Percentiles rank a stretch among this genome's conserved stretches.
These are phyloP conservation scores for Boeremia exigua DNA, from an alignment of 2,329 filamentous ascomycete species.

Conservation along the genomic window DNA sequence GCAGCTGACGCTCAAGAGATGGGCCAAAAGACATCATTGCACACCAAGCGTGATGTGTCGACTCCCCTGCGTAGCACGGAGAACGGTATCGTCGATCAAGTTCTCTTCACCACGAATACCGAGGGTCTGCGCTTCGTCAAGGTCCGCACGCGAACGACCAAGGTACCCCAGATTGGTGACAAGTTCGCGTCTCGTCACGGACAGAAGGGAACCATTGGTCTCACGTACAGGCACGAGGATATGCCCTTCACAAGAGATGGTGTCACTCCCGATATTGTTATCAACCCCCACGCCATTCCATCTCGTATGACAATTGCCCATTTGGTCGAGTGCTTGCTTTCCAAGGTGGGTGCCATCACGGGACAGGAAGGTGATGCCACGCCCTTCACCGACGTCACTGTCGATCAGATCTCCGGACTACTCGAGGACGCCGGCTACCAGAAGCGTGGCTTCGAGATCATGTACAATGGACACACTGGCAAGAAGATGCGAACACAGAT, in stretches of 20 bases:
- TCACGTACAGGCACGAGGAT: slow-evolving; percentile 96
- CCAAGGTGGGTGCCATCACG: slow-evolving; percentile 91
- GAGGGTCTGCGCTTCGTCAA: slow-evolving; percentile 97
- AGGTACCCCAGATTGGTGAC: slow-evolving; percentile 97
- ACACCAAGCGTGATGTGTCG: slow-evolving; percentile 93
- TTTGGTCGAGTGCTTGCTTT: slow-evolving; percentile 98
- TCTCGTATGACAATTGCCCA: slow-evolving; percentile 99
- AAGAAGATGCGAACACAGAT: slow-evolving; percentile 92
- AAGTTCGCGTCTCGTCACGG: slow-evolving; percentile 99
- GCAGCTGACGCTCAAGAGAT: slow-evolving; percentile 91
- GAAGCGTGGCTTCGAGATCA: slow-evolving; percentile 94
- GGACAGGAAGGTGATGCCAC: slow-evolving; percentile 97
- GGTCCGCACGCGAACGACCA: slow-evolving; percentile 95
- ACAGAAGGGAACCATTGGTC: slow-evolving; percentile 98
- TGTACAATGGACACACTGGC: slow-evolving; percentile 98
- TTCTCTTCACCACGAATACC: slow-evolving; percentile 90
- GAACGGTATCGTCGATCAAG: slow-evolving; percentile 93
- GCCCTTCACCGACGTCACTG: slow-evolving; percentile 96
- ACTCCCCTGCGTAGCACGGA: slow-evolving; percentile 94
- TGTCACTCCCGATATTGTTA: slow-evolving; percentile 92
- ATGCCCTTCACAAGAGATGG: slow-evolving; percentile 98
- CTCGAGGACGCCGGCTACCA: slow-evolving; percentile 92
- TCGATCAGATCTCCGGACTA: slow-evolving; percentile 87
- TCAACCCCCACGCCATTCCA: slow-evolving; percentile 99
- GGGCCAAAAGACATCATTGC: slow-evolving; percentile 85